Conservation (phyloP, 2,329 filamentous ascomycete species). For the Alternaria incomplexa region DNA sequence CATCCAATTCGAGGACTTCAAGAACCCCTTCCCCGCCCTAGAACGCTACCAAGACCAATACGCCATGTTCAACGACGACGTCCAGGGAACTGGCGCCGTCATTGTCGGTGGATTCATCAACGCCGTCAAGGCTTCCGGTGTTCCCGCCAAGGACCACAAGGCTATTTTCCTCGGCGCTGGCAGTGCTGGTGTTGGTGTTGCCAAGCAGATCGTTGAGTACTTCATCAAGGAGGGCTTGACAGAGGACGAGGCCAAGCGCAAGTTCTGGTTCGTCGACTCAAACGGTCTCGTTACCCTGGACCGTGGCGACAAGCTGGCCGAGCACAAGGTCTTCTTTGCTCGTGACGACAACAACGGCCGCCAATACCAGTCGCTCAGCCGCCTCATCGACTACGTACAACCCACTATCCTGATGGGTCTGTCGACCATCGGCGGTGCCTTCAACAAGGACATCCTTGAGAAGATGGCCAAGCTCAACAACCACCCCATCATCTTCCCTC, state of each 20-base stretch:
- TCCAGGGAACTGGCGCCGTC: slow-evolving; percentile 95
- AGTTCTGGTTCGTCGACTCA: slow-evolving; percentile 98
- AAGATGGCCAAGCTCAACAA: slow-evolving; percentile 67
- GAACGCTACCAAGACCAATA: slow-evolving; percentile 87
- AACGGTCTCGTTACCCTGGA: slow-evolving; percentile 93
- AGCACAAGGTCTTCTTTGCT: slow-evolving; percentile 78
- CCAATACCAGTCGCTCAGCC: slow-evolving; percentile 78
- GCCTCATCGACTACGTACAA: slow-evolving; percentile 93
- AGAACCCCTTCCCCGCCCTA: slow-evolving; percentile 94
- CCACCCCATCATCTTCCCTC: slow-evolving; percentile 79
- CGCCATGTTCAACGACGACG: slow-evolving; percentile 98
- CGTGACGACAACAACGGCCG: slow-evolving; percentile 69
- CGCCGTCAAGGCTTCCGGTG: slow-evolving; percentile 80
- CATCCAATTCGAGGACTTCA: slow-evolving; percentile 97
- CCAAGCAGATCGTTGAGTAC: slow-evolving; percentile 96
- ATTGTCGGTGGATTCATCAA: slow-evolving; percentile 82
- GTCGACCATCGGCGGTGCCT: slow-evolving; percentile 91
- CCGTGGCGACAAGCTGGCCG: slow-evolving; percentile 89
- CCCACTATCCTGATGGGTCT: slow-evolving; percentile 94
- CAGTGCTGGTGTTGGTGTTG: slow-evolving; percentile 94
- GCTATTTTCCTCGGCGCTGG: slow-evolving; percentile 97
- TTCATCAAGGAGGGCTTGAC: slow-evolving; percentile 91
- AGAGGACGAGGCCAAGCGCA: slow-evolving; percentile 83
- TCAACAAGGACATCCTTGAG: slow-evolving; percentile 84
- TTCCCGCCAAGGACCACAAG: slow-evolving; percentile 86